Evolutionary conservation across 495 filamentous ascomycete species (phyloP).

Genomic region (Penicillium antarcticum): DNA sequence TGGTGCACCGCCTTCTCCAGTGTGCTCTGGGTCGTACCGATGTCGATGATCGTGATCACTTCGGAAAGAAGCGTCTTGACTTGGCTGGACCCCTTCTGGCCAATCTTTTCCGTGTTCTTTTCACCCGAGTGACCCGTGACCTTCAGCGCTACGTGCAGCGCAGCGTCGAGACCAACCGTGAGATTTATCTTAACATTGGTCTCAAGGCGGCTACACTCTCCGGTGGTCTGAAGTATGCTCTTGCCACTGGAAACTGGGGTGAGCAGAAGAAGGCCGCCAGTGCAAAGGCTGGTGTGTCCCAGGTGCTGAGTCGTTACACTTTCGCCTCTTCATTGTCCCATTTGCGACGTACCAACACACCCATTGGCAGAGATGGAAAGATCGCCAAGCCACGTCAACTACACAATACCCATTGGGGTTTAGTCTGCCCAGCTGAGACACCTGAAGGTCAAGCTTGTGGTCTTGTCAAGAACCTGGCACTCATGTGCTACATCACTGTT

Average conservation of each 20-base stretch:
- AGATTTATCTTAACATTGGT: constrained; percentile 85
- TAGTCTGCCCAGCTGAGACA: constrained; percentile 96
- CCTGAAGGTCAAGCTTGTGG: constrained; percentile 98
- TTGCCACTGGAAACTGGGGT: constrained; percentile 99
- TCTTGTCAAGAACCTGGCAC: constrained; percentile 93
- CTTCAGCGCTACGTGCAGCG: constrained; percentile 85
- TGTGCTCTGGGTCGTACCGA: constrained; percentile 88
- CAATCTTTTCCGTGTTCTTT: constrained; percentile 84
- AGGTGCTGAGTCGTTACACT: constrained; percentile 96
- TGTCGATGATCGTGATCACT: constrained; percentile 96
- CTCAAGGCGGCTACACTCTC: constrained; percentile 89
- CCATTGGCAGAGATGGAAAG: constrained; percentile 96
- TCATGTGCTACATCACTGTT: constrained; percentile 98
- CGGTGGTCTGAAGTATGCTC: constrained; percentile 90
- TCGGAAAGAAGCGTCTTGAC: constrained; percentile 97
- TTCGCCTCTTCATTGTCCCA: constrained; percentile 96
- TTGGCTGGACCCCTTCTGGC: constrained; percentile 91
- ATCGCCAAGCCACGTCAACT: constrained; percentile 97
- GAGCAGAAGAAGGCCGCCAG: constrained; percentile 97
- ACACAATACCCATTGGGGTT: constrained; percentile 98
- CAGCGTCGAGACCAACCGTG: constrained; percentile 80
- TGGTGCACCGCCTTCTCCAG: constrained; percentile 92
- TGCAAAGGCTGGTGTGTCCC: constrained; percentile 93
- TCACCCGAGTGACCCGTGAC: constrained; percentile 82
- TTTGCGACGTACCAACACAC: constrained; percentile 94